Conservation (phyloP, 1,284 basidiomycete species). For the Ustilago curta region DNA sequence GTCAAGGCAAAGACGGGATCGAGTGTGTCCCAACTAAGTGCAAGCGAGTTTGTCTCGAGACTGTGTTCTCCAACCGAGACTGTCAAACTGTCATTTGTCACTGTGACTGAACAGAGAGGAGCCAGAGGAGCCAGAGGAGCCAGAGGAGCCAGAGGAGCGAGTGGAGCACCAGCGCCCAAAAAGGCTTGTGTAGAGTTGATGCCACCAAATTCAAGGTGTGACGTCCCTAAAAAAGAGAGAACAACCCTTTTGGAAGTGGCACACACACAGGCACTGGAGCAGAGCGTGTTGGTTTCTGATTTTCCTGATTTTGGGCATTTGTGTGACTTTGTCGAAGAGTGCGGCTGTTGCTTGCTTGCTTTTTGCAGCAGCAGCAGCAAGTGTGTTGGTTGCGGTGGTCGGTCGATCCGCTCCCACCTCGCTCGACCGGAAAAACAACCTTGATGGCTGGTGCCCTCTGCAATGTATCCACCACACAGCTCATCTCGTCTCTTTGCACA, state of each 20-base stretch:
- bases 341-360: not conserved
- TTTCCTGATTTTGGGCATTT: not conserved
- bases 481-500: no score
- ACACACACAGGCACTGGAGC: no score
- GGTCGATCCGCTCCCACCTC: slow-evolving; percentile 5
- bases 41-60: not conserved
- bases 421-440: slow-evolving; percentile 2
- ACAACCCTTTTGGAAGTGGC: not conserved
- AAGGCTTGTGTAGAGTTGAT: slow-evolving; percentile 15
- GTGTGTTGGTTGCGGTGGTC: not conserved
- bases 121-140: not conserved
- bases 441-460: no score
- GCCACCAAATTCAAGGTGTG: slow-evolving; percentile 6
- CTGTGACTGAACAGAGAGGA: slow-evolving; percentile 6
- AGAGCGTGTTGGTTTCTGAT: not conserved
- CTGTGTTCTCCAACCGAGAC: slow-evolving; percentile 7
- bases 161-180: not conserved
- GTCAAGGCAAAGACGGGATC: not conserved
- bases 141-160: not conserved
- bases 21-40: not conserved
- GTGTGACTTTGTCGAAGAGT: slow-evolving; percentile 21
- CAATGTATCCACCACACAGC: no score
- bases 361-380: not conserved
- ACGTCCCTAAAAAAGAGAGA: slow-evolving; percentile 5
- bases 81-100: slow-evolving; percentile 5